Conservation (phyloP, 192 early-diverging fungal genomes). For the Backusella sp. region DNA sequence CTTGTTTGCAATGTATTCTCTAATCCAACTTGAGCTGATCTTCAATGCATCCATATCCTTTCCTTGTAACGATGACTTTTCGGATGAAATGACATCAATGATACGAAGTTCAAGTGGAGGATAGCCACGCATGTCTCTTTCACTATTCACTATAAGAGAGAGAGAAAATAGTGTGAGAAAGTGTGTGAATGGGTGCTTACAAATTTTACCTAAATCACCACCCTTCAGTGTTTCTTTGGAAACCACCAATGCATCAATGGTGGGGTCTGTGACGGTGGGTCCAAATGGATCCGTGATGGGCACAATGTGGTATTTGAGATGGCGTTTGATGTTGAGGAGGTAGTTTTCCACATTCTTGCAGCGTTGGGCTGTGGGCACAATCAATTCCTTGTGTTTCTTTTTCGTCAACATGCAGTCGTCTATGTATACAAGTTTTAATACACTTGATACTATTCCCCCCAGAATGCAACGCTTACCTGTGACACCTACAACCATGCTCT, state of each 20-base stretch:
- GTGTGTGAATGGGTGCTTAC: not conserved
- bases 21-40: conserved; percentile 79
- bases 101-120: conserved; percentile 60
- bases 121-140: conserved; percentile 57
- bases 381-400: conserved; percentile 67
- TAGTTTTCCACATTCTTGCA: conserved; percentile 61
- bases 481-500: conserved; percentile 69
- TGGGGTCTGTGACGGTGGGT: conserved; percentile 72
- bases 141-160: conserved; percentile 65
- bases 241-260: conserved; percentile 78
- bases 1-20: conserved; percentile 50
- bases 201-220: conserved; percentile 59
- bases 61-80: conserved; percentile 29
- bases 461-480: conserved; percentile 52
- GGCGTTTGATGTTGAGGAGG: conserved; percentile 47
- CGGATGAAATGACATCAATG: conserved; percentile 67
- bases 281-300: conserved; percentile 85
- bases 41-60: conserved; percentile 56
- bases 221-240: conserved; percentile 79
- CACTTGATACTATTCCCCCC: not conserved
- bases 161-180: not conserved
- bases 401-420: conserved; percentile 62
- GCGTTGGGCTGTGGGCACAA: conserved; percentile 67
- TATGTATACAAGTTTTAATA: not conserved
- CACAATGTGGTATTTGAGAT: conserved; percentile 53